phyloP scores from a whole-genome alignment of 2,329 filamentous ascomycete genomes.

The Truncatella angustata region DNA sequence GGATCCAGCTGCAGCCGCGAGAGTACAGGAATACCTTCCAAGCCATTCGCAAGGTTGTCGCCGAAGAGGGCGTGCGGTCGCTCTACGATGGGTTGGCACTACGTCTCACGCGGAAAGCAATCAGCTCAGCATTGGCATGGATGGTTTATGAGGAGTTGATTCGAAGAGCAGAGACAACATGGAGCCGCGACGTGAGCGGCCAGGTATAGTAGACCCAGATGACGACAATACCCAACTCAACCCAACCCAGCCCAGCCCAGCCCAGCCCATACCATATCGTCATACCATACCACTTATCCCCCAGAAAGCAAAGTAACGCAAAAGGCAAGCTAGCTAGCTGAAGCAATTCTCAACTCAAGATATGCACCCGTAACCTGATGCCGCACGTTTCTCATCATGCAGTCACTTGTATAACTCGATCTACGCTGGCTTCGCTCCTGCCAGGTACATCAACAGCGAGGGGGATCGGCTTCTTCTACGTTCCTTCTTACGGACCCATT shows the following conservation, averaged over 20 bases:
- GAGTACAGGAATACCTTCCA: conserved; percentile 81
- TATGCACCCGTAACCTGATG: neutral
- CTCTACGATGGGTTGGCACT: conserved; percentile 84
- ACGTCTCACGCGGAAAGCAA: conserved; percentile 84
- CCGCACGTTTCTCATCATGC: neutral
- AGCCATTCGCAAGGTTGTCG: conserved; percentile 74
- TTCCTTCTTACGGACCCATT: conserved; percentile 59
- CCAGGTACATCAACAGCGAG: conserved; percentile 55
- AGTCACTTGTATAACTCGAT: conserved; percentile 5
- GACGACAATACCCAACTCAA: neutral
- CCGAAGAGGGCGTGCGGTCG: conserved; percentile 75
- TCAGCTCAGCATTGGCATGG: conserved; percentile 95
- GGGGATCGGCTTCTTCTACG: conserved; percentile 56
- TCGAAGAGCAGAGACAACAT: conserved; percentile 56
- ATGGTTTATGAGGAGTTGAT: conserved; percentile 95
- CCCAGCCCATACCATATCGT: neutral
- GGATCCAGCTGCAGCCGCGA: conserved; percentile 84
- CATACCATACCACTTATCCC: neutral
- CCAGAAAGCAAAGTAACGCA: neutral
- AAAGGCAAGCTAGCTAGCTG: conserved; percentile 4
- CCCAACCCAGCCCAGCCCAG: too few relatives aligned
- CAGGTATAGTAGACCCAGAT: conserved; percentile 25
- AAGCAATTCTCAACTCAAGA: conserved; percentile 14
- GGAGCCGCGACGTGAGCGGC: conserved; percentile 19
- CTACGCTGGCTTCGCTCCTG: conserved; percentile 46